Conservation (phyloP, 768 basidiomycete genomes). For the Tylopilus sp. region DNA sequence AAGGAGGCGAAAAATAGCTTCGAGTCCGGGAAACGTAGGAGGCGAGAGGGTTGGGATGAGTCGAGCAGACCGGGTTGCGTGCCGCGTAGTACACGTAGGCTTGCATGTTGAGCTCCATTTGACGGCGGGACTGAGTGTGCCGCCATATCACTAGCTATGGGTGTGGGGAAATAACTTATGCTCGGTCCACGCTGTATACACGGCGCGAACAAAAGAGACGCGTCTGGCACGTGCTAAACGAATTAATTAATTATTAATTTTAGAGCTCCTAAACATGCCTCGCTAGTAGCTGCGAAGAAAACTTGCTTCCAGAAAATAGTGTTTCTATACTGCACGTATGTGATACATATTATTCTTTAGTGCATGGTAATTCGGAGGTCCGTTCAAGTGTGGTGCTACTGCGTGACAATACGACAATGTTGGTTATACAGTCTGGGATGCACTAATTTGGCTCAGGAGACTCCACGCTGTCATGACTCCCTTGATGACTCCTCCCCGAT, state of each 20-base stretch:
- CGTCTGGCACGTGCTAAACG: constrained; percentile 20
- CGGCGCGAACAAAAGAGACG: constrained; percentile 1
- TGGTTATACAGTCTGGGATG: too few relatives aligned
- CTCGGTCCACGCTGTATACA: too few relatives aligned
- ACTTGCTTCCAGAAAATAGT: too few relatives aligned
- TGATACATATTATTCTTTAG: too few relatives aligned
- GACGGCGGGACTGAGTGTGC: background rate
- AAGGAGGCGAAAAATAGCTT: constrained; percentile 72
- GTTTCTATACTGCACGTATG: too few relatives aligned
- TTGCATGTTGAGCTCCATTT: constrained; percentile 6
- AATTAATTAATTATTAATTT: too few relatives aligned
- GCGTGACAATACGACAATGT: background rate
- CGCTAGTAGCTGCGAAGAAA: too few relatives aligned
- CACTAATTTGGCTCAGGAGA: too few relatives aligned
- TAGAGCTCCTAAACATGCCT: too few relatives aligned
- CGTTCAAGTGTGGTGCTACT: too few relatives aligned
- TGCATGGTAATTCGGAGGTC: too few relatives aligned
- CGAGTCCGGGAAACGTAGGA: constrained; percentile 58
- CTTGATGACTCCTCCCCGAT: constrained; percentile 1
- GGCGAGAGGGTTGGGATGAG: constrained; percentile 53
- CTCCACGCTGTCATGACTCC: too few relatives aligned
- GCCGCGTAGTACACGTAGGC: constrained; percentile 34
- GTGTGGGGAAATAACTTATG: background rate
- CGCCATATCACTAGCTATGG: constrained; percentile 10
- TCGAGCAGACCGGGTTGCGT: constrained; percentile 64